Evolutionary conservation across 2,329 filamentous ascomycete species (phyloP), one percentile per base, ranked within the genome.

Genomic region (Whalleya microplaca): DNA sequence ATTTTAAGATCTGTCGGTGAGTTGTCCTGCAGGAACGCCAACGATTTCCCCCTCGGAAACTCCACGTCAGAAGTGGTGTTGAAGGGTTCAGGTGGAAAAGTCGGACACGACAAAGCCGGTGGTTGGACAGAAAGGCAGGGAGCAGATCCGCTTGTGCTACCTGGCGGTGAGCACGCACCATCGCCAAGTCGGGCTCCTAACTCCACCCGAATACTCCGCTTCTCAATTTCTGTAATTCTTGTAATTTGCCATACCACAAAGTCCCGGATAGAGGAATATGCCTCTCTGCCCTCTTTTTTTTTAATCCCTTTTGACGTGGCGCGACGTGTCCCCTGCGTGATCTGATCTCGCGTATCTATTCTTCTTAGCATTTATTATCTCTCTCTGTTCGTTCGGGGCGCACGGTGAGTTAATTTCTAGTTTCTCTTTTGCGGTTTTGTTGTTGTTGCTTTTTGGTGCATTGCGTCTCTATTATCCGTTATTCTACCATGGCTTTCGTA

Each of bases 401-500:
- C 10, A 37, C 32, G 32, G 32, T 37, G 32, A 37, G 32, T 37
- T 37, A 8, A 8, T 7, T 37, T 37, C 10, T 14, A 16, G 10
- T 14, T 37, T 37, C 32, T 37, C 10, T 6, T 37, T 37, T 6
- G 7, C 14, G 32, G 7, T 16, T 5, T 37, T 37, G 32, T 27
- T 27, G 23, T 4, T 37, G 32, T 14, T 7, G 32, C 32, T 12
- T 37, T 37, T 3, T 37, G 3, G 9, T 37, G 8, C 3, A 37
- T 37, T 14, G 7, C 32, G 3, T 12, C 32, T 12, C 14, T 37
- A 12, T 12, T 37, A 16, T 37, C 32, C 27, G 27, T 12, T 29
- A 37, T 16, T 12, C 27, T 29, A 29, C 12, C 32, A 37, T 37
- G 55, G 61, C 58, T 23, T 62, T 63, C 50, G 51, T 64, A 57